Percentiles rank a stretch among this genome's conserved stretches.
Evolutionary conservation across 2,329 filamentous ascomycete species (phyloP).

Genomic region (Dichotomopilus funicola): DNA sequence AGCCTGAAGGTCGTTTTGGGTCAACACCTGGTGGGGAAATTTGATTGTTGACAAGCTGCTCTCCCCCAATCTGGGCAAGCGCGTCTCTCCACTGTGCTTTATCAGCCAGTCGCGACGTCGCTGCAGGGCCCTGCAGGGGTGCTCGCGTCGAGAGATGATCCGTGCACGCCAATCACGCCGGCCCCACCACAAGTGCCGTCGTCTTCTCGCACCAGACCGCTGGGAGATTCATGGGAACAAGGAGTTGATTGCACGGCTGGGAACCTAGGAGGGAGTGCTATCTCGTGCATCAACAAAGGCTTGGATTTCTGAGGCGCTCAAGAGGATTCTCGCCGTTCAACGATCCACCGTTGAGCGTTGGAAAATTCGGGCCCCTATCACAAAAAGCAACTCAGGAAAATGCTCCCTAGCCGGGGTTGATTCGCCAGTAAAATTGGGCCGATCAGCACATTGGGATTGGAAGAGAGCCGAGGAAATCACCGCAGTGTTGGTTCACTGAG

Average conservation of each 20-base stretch:
- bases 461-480: neutral
- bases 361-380: neutral
- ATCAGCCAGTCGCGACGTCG: conserved; percentile 16
- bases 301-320: no score
- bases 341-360: no score
- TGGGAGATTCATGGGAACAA: no score
- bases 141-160: conserved; percentile 1
- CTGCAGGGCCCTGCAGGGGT: conserved; percentile 1
- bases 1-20: conserved; percentile 21
- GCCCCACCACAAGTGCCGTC: neutral
- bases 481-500: no score
- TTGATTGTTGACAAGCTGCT: conserved; percentile 26
- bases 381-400: neutral
- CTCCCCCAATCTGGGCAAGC: conserved; percentile 21
- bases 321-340: no score
- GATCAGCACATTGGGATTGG: neutral
- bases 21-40: conserved; percentile 25
- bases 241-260: no score
- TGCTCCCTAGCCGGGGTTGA: conserved; percentile 8
- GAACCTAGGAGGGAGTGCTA: no score
- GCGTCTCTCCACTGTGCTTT: conserved; percentile 16
- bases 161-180: conserved; percentile 1
- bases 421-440: conserved; percentile 12
- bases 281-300: no score
- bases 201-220: no score